A percentile compares a stretch with the other conserved stretches of the same genome.
These are phyloP conservation scores for Kondoa subrosea DNA, from an alignment of 768 basidiomycete genomes.

Conservation along the genomic window DNA sequence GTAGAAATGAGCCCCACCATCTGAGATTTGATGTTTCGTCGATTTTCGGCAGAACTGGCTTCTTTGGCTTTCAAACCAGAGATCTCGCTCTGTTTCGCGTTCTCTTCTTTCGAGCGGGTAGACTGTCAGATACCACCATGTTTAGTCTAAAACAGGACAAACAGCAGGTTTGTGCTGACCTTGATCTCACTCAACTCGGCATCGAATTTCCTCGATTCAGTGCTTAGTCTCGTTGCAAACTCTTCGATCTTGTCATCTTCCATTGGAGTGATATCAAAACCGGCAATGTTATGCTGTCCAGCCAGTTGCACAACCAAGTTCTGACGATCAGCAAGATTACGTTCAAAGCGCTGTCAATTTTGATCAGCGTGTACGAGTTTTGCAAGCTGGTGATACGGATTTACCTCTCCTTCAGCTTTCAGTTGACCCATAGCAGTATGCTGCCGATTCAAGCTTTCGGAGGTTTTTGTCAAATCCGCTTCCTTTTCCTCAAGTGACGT, in stretches of 20 bases:
- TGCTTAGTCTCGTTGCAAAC: conserved; percentile 45
- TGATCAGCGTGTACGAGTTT: background rate
- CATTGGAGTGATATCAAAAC: conserved; percentile 53
- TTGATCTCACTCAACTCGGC: conserved; percentile 23
- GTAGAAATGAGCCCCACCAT: no score
- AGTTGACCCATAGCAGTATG: conserved; percentile 52
- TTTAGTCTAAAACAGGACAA: background rate
- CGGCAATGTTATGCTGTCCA: conserved; percentile 52
- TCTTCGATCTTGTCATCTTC: conserved; percentile 55
- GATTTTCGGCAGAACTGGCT: conserved; percentile 29
- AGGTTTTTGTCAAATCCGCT: conserved; percentile 39
- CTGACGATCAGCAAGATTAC: conserved; percentile 54
- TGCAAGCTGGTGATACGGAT: background rate
- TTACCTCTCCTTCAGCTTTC: conserved; percentile 26
- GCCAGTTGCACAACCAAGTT: conserved; percentile 53
- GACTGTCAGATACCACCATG: background rate
- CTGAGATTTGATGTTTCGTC: conserved; percentile 28
- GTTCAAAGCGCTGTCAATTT: conserved; percentile 48
- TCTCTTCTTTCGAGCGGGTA: conserved; percentile 21
- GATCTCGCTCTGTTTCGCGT: conserved; percentile 45
- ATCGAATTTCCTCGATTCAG: conserved; percentile 31
- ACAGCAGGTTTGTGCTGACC: conserved; percentile 8
- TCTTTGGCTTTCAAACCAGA: conserved; percentile 43
- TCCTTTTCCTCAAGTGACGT: conserved; percentile 45
- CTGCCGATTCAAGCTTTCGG: conserved; percentile 30